Conservation (phyloP, 2,329 filamentous ascomycete species). For the Ophiostoma pallidulum region DNA sequence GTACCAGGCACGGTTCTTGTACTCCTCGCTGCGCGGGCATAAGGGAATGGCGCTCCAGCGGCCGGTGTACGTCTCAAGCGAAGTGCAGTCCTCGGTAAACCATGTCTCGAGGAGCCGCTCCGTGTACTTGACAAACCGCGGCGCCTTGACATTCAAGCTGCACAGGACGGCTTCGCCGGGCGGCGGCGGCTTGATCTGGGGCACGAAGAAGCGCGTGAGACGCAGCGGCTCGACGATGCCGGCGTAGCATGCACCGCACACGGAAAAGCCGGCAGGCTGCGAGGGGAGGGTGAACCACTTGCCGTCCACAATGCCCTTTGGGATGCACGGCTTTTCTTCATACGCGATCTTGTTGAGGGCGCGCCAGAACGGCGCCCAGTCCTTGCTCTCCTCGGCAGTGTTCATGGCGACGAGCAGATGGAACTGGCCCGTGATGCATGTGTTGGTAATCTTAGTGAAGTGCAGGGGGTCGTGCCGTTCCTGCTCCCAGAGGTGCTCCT, state of each 20-base stretch:
- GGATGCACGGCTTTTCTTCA: slow-evolving; percentile 23
- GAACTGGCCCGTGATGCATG: slow-evolving; percentile 20
- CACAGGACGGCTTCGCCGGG: slow-evolving; percentile 21
- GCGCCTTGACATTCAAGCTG: slow-evolving; percentile 26
- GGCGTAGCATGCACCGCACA: slow-evolving; percentile 29
- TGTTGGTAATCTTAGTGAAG: slow-evolving; percentile 18
- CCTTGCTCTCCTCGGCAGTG: slow-evolving; percentile 22
- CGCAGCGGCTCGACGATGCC: slow-evolving; percentile 24
- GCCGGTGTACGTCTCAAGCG: background rate
- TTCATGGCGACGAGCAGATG: slow-evolving; percentile 25
- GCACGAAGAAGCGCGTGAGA: slow-evolving; percentile 24
- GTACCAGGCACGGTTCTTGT: slow-evolving; percentile 25
- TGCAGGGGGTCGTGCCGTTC: slow-evolving; percentile 6
- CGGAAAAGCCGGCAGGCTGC: slow-evolving; percentile 24
- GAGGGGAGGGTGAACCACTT: slow-evolving; percentile 28
- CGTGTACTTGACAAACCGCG: slow-evolving; percentile 17
- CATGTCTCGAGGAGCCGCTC: slow-evolving; percentile 1
- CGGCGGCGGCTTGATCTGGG: slow-evolving; percentile 15
- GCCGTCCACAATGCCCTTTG: slow-evolving; percentile 22
- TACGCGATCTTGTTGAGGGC: slow-evolving; percentile 21
- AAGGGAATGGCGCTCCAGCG: slow-evolving; percentile 13
- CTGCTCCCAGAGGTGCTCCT: slow-evolving; percentile 15
- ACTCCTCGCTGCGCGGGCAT: slow-evolving; percentile 23
- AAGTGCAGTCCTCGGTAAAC: background rate
- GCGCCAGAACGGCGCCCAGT: slow-evolving; percentile 27